Percentiles rank a stretch among this genome's conserved stretches.
Evolutionary conservation across 768 basidiomycete species (phyloP).

Genomic region (Hemileccinum impolitum): DNA sequence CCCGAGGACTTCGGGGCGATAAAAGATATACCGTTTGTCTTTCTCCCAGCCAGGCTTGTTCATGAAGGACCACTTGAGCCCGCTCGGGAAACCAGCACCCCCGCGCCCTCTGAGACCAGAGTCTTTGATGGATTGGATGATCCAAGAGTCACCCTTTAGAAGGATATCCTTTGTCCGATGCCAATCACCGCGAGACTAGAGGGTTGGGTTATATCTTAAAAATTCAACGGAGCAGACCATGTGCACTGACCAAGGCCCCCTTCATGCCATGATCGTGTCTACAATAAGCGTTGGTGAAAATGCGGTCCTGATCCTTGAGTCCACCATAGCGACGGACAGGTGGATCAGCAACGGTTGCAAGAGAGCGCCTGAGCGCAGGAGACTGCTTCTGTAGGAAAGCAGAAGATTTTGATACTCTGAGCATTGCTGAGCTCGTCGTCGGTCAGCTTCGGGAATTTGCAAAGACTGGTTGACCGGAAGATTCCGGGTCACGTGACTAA

Average conservation of each 20-base stretch:
- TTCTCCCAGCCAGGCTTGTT: constrained; percentile 99
- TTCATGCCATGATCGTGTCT: constrained; percentile 91
- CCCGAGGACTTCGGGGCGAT: neutral
- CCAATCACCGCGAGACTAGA: constrained; percentile 92
- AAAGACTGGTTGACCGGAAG: constrained; percentile 8
- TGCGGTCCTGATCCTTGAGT: constrained; percentile 90
- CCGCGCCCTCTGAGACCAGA: constrained; percentile 94
- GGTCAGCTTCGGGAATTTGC: constrained; percentile 1
- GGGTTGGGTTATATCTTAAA: neutral
- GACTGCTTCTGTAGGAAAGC: constrained; percentile 19
- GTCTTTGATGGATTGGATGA: constrained; percentile 94
- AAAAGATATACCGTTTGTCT: constrained; percentile 63
- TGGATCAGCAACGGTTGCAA: constrained; percentile 80
- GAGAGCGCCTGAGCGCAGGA: constrained; percentile 16
- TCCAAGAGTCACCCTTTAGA: constrained; percentile 94
- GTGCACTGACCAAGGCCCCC: constrained; percentile 68
- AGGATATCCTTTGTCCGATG: constrained; percentile 96
- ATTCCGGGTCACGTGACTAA: constrained; percentile 17
- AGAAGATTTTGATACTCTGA: constrained; percentile 27
- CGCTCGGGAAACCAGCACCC: constrained; percentile 95
- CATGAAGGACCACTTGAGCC: constrained; percentile 98
- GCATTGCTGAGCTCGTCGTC: constrained; percentile 22
- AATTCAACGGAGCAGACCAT: neutral
- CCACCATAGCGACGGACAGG: constrained; percentile 92
- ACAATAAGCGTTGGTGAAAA: constrained; percentile 89